A percentile compares a stretch with the other conserved stretches of the same genome.
Evolutionary conservation across 176 grass and related monocot species (phyloP).

Genomic region (Aegilops speltoides): DNA sequence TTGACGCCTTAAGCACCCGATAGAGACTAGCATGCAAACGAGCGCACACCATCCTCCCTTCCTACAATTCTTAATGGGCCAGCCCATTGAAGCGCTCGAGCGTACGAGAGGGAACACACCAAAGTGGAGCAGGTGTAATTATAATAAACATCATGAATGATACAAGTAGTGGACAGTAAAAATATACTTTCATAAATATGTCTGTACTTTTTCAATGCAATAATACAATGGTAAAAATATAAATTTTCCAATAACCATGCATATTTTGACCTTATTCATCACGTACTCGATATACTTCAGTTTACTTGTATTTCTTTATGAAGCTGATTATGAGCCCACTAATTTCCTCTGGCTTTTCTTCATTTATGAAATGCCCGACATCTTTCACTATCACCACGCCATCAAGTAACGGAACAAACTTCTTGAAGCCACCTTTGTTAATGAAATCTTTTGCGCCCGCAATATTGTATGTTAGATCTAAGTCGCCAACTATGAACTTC

Average conservation of each 20-base stretch:
- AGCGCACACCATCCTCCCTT: too few species aligned
- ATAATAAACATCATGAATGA: too few species aligned
- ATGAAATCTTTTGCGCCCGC: conserved; percentile 50
- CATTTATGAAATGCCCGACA: conserved; percentile 60
- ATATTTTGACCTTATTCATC: neutral
- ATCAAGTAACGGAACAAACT: conserved; percentile 51
- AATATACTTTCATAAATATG: too few species aligned
- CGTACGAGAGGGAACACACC: too few species aligned
- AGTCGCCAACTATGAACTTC: conserved; percentile 63
- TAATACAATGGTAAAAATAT: neutral
- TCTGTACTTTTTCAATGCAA: neutral
- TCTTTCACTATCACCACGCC: conserved; percentile 60
- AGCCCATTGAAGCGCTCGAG: too few species aligned
- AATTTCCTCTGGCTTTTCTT: conserved; percentile 54
- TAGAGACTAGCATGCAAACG: too few species aligned
- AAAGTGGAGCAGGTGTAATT: too few species aligned
- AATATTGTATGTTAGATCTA: conserved; percentile 57
- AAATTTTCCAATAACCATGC: neutral
- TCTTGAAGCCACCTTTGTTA: conserved; percentile 65
- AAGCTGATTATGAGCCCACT: conserved; percentile 48
- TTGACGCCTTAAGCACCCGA: too few species aligned
- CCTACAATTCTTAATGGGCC: too few species aligned
- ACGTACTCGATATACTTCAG: neutral
- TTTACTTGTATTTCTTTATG: conserved; percentile 49
- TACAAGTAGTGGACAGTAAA: too few species aligned